These are phyloP conservation scores for Phoma sp. DNA, from an alignment of 2,329 filamentous ascomycete genomes.

Conservation along the genomic window DNA sequence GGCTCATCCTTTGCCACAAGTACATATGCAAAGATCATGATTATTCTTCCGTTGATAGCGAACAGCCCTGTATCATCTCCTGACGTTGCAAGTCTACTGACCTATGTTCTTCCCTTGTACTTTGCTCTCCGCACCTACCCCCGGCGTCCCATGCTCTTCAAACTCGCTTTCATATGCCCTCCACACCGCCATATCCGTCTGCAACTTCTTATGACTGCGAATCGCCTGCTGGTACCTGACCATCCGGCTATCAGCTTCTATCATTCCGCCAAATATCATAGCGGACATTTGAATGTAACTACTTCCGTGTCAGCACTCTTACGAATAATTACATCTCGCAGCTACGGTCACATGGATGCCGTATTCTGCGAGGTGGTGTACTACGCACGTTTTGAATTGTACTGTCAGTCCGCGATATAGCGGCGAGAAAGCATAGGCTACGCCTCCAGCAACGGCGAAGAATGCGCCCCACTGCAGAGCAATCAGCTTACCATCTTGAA, in stretches of 20 bases:
- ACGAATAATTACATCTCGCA: too few species aligned
- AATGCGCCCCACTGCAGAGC: conserved; percentile 77
- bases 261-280: conserved; percentile 80
- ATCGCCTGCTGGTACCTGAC: conserved; percentile 71
- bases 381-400: conserved; percentile 45
- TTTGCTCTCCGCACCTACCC: conserved; percentile 45
- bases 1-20: too few species aligned
- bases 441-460: conserved; percentile 66
- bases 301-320: not conserved
- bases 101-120: conserved; percentile 19
- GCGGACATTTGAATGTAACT: conserved; percentile 86
- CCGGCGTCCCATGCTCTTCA: conserved; percentile 51
- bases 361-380: too few species aligned
- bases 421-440: conserved; percentile 71
- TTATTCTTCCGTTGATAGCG: too few species aligned
- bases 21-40: too few species aligned
- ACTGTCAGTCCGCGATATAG: conserved; percentile 67
- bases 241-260: conserved; percentile 75
- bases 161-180: conserved; percentile 70
- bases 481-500: too few species aligned
- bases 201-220: conserved; percentile 69
- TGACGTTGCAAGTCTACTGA: not conserved
- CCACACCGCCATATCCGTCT: conserved; percentile 73
- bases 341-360: too few species aligned
- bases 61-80: too few species aligned